Base-by-base conservation (phyloP, 1,284 basidiomycete genomes). In the Cutaneotrichosporon cyanovorans region DNA sequence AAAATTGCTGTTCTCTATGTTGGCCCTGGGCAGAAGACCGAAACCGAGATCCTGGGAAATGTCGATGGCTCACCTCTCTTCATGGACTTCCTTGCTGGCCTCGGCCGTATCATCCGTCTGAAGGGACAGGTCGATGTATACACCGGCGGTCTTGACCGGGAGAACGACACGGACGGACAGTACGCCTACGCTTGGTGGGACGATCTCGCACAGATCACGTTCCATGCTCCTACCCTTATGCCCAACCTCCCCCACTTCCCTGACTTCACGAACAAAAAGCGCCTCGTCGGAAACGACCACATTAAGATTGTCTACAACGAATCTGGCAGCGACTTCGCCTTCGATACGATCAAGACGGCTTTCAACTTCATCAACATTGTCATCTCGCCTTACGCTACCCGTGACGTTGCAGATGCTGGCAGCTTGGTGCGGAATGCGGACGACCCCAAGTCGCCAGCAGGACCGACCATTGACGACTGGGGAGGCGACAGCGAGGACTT, bases 141-240 rank as follows among this genome's bases (percentile, higher is more conserved):
- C 69, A 86, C 85, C 1, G 93, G 92, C 22, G 91, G 91, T 2
- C 77, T 98, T 25, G 85, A 93, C 66, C 81, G 62, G 12, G 82
- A 86, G 55, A 82, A 85, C 59, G 91, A 97, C 66, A 82, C 85
- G 19, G 89, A 97, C 55, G 77, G 77, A 21, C 68, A 74, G 69
- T 93, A 90, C 62, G 87, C 90, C 0, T 98, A 98, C 63, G 91
- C 92, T 0, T 98, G 93, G 92, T 92, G 90, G 84, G 91, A 99
- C 69, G 91, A 96, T 62, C 92, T 96, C 37, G 84, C 85, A 15
- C 95, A 98, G 66, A 82, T 96, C 50, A 78, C 96, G 43, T 99
- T 89, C 69, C 95, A 98, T 70, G 85, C 90, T 1, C 87, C 93
- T 2, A 98, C 95, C 1, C 82, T 99, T 73, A 98, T 98, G 95